Evolutionary conservation across 2,329 filamentous ascomycete genomes (phyloP).

Genomic region (Anthostomella pinea): DNA sequence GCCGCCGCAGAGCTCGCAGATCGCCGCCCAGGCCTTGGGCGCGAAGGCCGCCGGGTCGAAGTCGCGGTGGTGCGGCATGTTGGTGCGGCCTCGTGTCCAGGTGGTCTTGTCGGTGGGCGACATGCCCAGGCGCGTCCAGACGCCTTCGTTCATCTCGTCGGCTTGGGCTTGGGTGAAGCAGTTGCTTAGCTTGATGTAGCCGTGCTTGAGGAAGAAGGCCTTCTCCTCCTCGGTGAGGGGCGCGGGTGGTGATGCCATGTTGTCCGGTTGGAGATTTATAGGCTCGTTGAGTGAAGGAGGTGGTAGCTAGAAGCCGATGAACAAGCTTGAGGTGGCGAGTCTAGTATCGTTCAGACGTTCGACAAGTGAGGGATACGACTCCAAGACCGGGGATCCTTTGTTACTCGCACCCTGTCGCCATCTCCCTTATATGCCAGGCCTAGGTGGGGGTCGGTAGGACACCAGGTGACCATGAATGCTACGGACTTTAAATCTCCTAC

Average conservation of each 20-base stretch:
- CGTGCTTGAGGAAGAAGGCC: constrained; percentile 51
- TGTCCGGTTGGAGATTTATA: no score
- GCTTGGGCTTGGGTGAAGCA: constrained; percentile 40
- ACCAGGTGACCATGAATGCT: no score
- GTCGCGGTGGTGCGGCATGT: constrained; percentile 61
- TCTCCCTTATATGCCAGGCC: no score
- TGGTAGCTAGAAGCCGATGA: no score
- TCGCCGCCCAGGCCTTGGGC: constrained; percentile 64
- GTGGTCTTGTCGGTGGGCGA: constrained; percentile 61
- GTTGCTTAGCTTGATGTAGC: constrained; percentile 50
- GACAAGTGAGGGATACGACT: no score
- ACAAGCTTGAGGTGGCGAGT: no score
- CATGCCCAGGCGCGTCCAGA: constrained; percentile 67
- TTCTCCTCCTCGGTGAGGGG: constrained; percentile 31
- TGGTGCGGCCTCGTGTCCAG: constrained; percentile 59
- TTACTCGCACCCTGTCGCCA: no score
- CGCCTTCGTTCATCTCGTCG: constrained; percentile 35
- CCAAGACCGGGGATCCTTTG: no score
- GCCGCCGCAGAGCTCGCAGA: constrained; percentile 64
- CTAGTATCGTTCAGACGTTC: no score
- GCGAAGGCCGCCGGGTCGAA: constrained; percentile 56
- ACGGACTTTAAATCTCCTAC: no score
- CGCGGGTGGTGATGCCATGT: constrained; percentile 26
- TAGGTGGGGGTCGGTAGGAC: no score
- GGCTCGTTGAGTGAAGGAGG: no score